Base-by-base conservation (phyloP, 345 rosid genomes). In the Diplotaxis tenuifolia region DNA sequence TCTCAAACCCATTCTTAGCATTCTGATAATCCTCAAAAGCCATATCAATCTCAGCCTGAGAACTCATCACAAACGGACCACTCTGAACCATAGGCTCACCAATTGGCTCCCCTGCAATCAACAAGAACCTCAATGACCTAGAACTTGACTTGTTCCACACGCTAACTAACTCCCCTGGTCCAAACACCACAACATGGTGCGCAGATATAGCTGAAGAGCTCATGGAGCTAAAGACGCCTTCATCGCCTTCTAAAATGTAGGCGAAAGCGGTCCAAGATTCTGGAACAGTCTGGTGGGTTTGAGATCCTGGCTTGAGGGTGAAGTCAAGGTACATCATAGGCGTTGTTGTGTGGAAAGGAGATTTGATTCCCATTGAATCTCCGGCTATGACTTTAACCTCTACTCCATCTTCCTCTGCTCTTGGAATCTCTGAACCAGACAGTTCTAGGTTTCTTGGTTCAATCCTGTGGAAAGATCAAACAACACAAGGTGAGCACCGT, bases 51-150 rank as follows among this genome's bases (percentile, higher is more conserved):
- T 95, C 92, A 27, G 85, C 90, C 31, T 86, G 89, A 0, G 96
- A 77, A 81, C 84, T 92, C 99, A 95, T 95, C 82, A 92, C 99
- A 75, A 92, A 94, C 0, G 98, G 98, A 1, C 97, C 97, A 65
- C 82, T 71, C 65, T 92, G 97, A 75, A 86, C 91, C 68, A 87
- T 83, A 7, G 89, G 88, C 76, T 95, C 97, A 29, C 90, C 82
- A 4, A 95, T 70, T 0, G 97, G 97, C 80, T 88, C 82, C 49
- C 99, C 99, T 9, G 85, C 96, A 31, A 86, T 70, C 74, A 95
- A 72, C 36, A 85, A 76, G 14, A 92, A 90, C 56, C 97, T 85
- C 63, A 92, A 49, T 0, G 88, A 63, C 75, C 77, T 80, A 0
- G 86, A 76, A 1, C 23, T 25, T 1, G 95, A 83, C 61, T 62